These are phyloP conservation scores for Leishmania braziliensis DNA, from an alignment of 208 protist species.

Conservation along the genomic window DNA sequence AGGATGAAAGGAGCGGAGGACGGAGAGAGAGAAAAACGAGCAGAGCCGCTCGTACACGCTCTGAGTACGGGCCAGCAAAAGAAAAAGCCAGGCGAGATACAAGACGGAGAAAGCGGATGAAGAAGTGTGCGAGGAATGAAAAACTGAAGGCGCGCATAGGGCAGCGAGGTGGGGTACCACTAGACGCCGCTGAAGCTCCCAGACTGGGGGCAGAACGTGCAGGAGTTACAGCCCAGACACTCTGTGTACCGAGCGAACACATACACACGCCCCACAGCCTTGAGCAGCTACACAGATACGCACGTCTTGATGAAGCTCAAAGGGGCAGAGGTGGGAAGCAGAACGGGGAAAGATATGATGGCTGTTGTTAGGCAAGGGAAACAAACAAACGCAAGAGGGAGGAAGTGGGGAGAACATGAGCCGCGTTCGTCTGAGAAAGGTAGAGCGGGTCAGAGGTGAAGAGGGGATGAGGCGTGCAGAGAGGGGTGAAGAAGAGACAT, in stretches of 20 bases:
- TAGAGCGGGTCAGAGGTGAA: not conserved
- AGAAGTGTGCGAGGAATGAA: not conserved
- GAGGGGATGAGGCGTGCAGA: no score
- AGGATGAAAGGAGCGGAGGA: not conserved
- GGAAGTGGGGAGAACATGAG: not conserved
- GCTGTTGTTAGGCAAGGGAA: not conserved
- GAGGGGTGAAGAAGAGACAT: not conserved
- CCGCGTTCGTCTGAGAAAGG: not conserved
- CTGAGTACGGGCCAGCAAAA: not conserved
- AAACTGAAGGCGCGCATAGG: no score
- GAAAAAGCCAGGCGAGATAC: not conserved
- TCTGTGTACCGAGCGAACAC: not conserved
- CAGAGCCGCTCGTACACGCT: not conserved
- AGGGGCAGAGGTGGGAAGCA: not conserved
- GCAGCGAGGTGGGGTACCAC: not conserved
- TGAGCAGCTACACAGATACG: not conserved
- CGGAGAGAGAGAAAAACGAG: conserved; percentile 5
- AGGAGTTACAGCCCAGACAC: not conserved
- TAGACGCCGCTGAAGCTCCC: not conserved
- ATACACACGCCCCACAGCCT: not conserved
- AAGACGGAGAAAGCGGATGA: not conserved
- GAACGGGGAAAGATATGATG: not conserved
- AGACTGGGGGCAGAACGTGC: not conserved
- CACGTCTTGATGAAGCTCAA: not conserved
- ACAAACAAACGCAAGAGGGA: not conserved